Conservation (phyloP, 2,329 filamentous ascomycete species). For the Sclerotinia glacialis region DNA sequence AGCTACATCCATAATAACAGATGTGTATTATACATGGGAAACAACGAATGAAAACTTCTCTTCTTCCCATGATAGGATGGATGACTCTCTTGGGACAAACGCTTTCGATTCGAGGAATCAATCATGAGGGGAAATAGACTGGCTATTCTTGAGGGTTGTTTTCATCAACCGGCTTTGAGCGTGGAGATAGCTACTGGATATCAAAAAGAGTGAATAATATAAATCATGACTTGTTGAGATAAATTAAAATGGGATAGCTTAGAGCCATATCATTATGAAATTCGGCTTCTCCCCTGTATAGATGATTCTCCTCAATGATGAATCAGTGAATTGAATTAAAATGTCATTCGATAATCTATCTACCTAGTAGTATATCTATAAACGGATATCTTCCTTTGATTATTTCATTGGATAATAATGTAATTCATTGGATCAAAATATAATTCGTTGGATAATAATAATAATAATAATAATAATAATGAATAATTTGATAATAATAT, state of each 20-base stretch:
- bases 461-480: too few relatives aligned
- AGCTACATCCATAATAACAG: neutral
- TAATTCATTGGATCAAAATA: constrained; percentile 2
- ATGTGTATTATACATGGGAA: neutral
- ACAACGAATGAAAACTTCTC: neutral
- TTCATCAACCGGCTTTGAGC: too few relatives aligned
- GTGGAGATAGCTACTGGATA: too few relatives aligned
- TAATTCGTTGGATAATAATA: too few relatives aligned
- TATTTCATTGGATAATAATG: neutral
- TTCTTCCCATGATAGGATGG: neutral
- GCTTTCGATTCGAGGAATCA: neutral
- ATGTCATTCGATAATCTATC: neutral
- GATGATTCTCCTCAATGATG: neutral
- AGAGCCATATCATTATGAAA: neutral
- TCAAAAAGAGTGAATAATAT: neutral
- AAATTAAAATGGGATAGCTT: neutral
- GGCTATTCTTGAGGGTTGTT: too few relatives aligned
- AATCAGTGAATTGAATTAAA: neutral
- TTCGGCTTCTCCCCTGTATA: neutral
- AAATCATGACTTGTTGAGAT: neutral
- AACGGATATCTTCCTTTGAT: constrained; percentile 1
- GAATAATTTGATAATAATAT: too few relatives aligned
- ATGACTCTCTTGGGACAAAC: neutral
- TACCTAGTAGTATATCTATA: neutral
- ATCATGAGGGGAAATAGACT: neutral